Evolutionary conservation across 2,329 filamentous ascomycete species (phyloP), one percentile per base, ranked within the genome.

Genomic region (Ustulina deusta): DNA sequence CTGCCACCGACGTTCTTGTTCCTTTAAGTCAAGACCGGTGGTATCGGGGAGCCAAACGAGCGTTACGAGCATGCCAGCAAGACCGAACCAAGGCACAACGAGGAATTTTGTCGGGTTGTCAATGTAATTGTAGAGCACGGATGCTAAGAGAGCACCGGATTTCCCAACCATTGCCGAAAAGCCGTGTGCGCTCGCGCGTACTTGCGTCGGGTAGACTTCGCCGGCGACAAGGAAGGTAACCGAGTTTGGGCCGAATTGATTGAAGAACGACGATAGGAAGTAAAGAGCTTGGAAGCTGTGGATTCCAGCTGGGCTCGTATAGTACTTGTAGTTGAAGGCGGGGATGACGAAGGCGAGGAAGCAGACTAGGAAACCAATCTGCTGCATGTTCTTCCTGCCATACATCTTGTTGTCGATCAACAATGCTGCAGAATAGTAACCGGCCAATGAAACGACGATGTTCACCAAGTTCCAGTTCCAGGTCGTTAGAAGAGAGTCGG

Each of bases 221-320:
- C 93, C 95, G 49, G 95, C 95, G 40, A 97, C 93, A 73, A 98
- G 88, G 91, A 98, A 98, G 70, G 94, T 97, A 76, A 97, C 94
- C 54, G 90, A 91, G 87, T 98, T 98, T 81, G 95, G 95, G 13
- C 95, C 95, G 77, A 98, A 98, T 80, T 98, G 95, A 87, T 97
- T 97, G 90, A 98, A 98, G 86, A 98, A 98, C 27, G 93, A 97
- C 7, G 93, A 97, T 74, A 98, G 81, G 83, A 97, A 97, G 87
- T 97, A 97, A 93, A 98, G 97, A 78, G 94, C 90, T 84, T 97
- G 94, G 90, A 98, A 98, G n/a, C 86, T 84, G 77, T 93, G 90
- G 79, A 97, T 91, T 75, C 93, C 89, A 6, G 84, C 84, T 0
- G 86, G 83, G 57, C 84, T 85, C 22, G 88, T 93, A 84, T 94